phyloP scores from a whole-genome alignment of 1,139 yeast genomes.

The Suhomyces maxii region DNA sequence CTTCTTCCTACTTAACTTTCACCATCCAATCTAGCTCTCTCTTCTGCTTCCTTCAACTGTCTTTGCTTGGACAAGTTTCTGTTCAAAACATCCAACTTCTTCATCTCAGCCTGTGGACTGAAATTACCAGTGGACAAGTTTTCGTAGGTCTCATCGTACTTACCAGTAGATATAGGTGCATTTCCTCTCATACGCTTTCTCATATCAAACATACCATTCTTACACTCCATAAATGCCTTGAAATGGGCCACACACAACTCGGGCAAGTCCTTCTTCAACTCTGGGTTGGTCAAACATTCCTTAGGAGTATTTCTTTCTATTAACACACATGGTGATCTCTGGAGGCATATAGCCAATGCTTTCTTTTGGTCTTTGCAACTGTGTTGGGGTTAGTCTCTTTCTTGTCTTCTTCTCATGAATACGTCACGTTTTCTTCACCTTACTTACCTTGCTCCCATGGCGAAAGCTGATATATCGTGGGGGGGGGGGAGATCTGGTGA shows the following conservation, averaged over 20 bases:
- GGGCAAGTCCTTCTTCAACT: slow-evolving; percentile 72
- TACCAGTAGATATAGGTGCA: slow-evolving; percentile 90
- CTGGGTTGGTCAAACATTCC: slow-evolving; percentile 81
- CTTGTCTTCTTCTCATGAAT: neutral
- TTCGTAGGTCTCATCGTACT: slow-evolving; percentile 82
- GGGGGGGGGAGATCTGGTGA: neutral
- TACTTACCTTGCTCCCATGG: slow-evolving; percentile 38
- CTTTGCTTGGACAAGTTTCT: slow-evolving; percentile 39
- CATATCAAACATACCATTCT: slow-evolving; percentile 83
- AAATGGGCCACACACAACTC: slow-evolving; percentile 85
- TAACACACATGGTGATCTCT: slow-evolving; percentile 94
- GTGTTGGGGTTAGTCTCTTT: slow-evolving; percentile 1
- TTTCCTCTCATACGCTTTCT: slow-evolving; percentile 90
- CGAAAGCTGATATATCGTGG: neutral
- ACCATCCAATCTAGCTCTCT: slow-evolving; percentile 5
- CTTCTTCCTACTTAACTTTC: neutral
- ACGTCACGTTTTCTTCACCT: neutral
- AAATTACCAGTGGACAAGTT: slow-evolving; percentile 78
- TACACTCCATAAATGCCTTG: slow-evolving; percentile 85
- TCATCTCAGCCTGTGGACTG: slow-evolving; percentile 77
- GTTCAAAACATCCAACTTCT: slow-evolving; percentile 60
- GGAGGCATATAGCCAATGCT: slow-evolving; percentile 92
- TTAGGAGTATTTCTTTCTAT: slow-evolving; percentile 88
- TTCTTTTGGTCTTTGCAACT: slow-evolving; percentile 93
- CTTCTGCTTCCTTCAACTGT: slow-evolving; percentile 18